Base-by-base conservation (phyloP, 2,329 filamentous ascomycete genomes). In the Stagonosporopsis rhizophila region DNA sequence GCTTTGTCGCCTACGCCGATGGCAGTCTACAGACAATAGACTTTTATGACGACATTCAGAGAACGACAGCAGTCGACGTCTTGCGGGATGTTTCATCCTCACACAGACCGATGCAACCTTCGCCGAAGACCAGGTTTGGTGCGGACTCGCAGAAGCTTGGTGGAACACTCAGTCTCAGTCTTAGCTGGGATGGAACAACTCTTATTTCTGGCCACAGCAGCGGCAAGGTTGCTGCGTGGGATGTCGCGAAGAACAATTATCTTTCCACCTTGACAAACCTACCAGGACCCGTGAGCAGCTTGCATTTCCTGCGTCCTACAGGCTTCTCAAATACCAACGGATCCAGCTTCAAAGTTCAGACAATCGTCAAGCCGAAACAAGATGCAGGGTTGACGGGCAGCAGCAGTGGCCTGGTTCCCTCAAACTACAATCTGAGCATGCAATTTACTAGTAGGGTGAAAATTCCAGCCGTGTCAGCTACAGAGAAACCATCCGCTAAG, bases 151-250 rank as follows among this genome's bases (percentile, higher is more conserved):
- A 83, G 41, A 87, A 91, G 48, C 82, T 84, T 19, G 91, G 90
- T 12, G 81, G 85, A 12, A 85, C 85, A 4, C 83, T 87, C 22
- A 90, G 89, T 67, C 72, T 96, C 53, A 84, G 85, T 19, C 77
- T 96, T 49, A 93, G 86, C 69, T 93, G 95, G 75, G 94, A 97
- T 73, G 90, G 91, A 23, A 92, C 89, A 39, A 85, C 82, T 7
- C 79, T 97, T 20, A 76, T 96, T 23, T 92, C 92, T 3, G 93
- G 93, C 6, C 93, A 98, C 70, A 80, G 85, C 17, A 89, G 85
- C 65, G 94, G 94, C 46, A 90, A 90, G 68, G 83, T 97, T 37
- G 79, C 91, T 28, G 82, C 84, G 50, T 98, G 94, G 94, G 91
- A 91, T 71, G 82, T 94, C 23, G 86, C 87, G 34, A 87, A 88